Evolutionary conservation across 257 asterid species (phyloP).

Genomic region (Solanum stenotomum): DNA sequence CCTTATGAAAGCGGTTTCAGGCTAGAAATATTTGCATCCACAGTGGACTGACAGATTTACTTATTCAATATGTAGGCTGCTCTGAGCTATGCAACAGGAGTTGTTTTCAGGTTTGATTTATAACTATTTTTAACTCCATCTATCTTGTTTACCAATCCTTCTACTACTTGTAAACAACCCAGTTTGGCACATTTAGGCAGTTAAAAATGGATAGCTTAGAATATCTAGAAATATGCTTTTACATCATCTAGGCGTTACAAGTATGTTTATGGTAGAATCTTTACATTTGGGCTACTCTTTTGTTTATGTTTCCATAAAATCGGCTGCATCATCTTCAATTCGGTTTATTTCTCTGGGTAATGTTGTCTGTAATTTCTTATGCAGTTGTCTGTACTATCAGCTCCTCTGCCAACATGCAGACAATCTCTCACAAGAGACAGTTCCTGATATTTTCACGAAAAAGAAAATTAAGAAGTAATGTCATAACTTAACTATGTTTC

Average conservation of each 20-base stretch:
- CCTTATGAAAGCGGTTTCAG: not conserved
- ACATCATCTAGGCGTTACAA: not conserved
- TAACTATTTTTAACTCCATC: not conserved
- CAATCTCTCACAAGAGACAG: constrained; percentile 52
- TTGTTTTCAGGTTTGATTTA: constrained; percentile 23
- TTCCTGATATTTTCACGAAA: constrained; percentile 68
- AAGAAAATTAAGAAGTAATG: constrained; percentile 63
- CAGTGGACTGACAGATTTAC: constrained; percentile 1
- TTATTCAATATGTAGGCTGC: constrained; percentile 22
- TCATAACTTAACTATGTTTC: not conserved
- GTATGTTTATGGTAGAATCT: not conserved
- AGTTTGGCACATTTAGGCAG: constrained; percentile 1
- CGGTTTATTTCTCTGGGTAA: not conserved
- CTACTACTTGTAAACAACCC: not conserved
- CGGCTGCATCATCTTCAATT: not conserved
- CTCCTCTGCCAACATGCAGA: constrained; percentile 82
- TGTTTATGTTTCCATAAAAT: not conserved
- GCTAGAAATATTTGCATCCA: not conserved
- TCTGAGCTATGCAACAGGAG: constrained; percentile 32
- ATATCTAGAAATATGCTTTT: not conserved
- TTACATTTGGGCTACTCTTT: not conserved
- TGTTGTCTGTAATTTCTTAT: not conserved
- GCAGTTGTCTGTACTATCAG: constrained; percentile 86
- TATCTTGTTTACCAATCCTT: not conserved
- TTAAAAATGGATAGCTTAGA: not conserved